Conservation (phyloP, 176 grass and related monocot genomes). For the Elymus sibiricus region DNA sequence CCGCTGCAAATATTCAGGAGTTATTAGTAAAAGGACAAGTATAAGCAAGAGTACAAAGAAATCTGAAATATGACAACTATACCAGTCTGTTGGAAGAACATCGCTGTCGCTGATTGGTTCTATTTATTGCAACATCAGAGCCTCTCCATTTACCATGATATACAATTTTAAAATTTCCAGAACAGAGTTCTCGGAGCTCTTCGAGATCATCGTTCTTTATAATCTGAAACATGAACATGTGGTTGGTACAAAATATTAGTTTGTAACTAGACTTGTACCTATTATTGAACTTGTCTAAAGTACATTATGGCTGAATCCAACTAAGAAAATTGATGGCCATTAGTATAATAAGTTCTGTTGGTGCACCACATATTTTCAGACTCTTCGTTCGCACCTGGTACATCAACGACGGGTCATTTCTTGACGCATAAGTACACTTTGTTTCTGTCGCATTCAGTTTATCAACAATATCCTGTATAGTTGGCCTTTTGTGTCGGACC, state of each 20-base stretch:
- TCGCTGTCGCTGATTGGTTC: conserved; percentile 44
- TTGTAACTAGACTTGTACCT: neutral
- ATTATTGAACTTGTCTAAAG: neutral
- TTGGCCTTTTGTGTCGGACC: neutral
- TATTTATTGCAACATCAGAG: conserved; percentile 93
- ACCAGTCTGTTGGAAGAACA: conserved; percentile 58
- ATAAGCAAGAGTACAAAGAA: neutral
- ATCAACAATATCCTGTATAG: neutral
- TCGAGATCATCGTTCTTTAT: conserved; percentile 97
- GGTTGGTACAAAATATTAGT: conserved; percentile 10
- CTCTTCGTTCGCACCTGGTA: neutral
- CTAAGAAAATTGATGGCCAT: neutral
- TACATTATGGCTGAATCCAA: neutral
- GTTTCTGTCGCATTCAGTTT: neutral
- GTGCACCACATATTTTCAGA: neutral
- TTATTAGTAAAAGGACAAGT: conserved; percentile 2
- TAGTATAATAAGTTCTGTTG: neutral
- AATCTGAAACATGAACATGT: conserved; percentile 52
- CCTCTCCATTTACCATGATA: conserved; percentile 99
- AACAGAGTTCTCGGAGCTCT: conserved; percentile 87
- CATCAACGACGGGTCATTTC: neutral
- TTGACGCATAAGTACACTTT: neutral
- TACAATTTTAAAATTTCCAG: conserved; percentile 87
- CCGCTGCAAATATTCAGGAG: conserved; percentile 44
- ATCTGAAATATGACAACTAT: conserved; percentile 7